phyloP scores from a whole-genome alignment of 2,329 filamentous ascomycete species.

The Laburnicola sp. region DNA sequence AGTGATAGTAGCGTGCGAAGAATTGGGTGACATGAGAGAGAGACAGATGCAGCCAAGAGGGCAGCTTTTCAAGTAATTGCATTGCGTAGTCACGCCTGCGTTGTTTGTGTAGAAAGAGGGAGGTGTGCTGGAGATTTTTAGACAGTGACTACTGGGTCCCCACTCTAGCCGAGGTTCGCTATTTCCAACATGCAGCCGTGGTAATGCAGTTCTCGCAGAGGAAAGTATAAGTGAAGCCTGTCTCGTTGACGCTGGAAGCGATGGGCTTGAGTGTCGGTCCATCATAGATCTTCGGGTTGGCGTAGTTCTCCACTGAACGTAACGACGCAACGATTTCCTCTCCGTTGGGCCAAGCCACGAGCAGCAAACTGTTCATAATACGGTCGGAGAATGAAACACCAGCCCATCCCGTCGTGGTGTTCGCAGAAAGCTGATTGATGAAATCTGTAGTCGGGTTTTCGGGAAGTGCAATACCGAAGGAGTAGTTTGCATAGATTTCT shows the following conservation, averaged over 20 bases:
- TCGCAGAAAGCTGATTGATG: slow-evolving; percentile 55
- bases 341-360: slow-evolving; percentile 53
- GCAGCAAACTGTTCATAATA: slow-evolving; percentile 52
- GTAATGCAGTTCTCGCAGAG: slow-evolving; percentile 44
- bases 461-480: slow-evolving; percentile 55
- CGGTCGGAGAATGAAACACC: slow-evolving; percentile 50
- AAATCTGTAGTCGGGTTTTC: slow-evolving; percentile 50
- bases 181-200: slow-evolving; percentile 11
- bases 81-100: no score
- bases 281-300: slow-evolving; percentile 46
- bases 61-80: no score
- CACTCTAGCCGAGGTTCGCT: slow-evolving; percentile 1
- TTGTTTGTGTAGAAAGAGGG: no score
- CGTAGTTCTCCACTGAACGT: slow-evolving; percentile 46
- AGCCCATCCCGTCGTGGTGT: slow-evolving; percentile 50
- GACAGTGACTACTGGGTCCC: not conserved
- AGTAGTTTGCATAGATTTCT: slow-evolving; percentile 37
- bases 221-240: slow-evolving; percentile 56
- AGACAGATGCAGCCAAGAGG: no score
- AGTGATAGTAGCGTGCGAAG: no score
- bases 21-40: no score
- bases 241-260: slow-evolving; percentile 53
- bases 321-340: slow-evolving; percentile 49
- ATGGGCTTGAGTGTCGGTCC: slow-evolving; percentile 48
- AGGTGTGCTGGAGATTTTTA: no score